These are phyloP conservation scores for Cordyceps tenuipes DNA, from an alignment of 2,329 filamentous ascomycete species.

Conservation along the genomic window DNA sequence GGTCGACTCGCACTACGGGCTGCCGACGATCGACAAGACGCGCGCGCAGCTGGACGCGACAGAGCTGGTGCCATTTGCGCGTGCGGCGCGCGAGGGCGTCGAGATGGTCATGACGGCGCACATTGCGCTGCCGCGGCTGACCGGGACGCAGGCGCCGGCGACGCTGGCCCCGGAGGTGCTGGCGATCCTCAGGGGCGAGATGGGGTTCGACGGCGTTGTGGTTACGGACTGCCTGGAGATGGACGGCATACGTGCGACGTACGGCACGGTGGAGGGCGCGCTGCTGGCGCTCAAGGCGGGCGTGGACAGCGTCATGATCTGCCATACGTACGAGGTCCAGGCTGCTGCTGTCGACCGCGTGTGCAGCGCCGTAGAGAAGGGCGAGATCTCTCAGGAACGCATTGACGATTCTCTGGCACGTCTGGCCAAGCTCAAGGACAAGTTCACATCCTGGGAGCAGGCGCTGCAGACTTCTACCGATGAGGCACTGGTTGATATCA, in stretches of 20 bases:
- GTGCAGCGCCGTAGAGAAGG: slow-evolving; percentile 15
- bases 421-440: slow-evolving; percentile 15
- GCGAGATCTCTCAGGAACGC: slow-evolving; percentile 13
- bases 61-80: slow-evolving; percentile 19
- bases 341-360: slow-evolving; percentile 18
- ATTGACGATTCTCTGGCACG: slow-evolving; percentile 17
- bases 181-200: slow-evolving; percentile 17
- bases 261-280: slow-evolving; percentile 19
- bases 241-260: slow-evolving; percentile 19
- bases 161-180: slow-evolving; percentile 19
- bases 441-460: slow-evolving; percentile 18
- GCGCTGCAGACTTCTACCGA: slow-evolving; percentile 13
- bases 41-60: slow-evolving; percentile 16
- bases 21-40: slow-evolving; percentile 19
- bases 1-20: slow-evolving; percentile 21
- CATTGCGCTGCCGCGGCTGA: slow-evolving; percentile 19
- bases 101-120: slow-evolving; percentile 24
- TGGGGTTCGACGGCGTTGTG: slow-evolving; percentile 17
- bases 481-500: slow-evolving; percentile 13
- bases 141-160: slow-evolving; percentile 15
- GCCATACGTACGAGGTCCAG: slow-evolving; percentile 20
- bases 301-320: slow-evolving; percentile 22
- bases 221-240: slow-evolving; percentile 22
- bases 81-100: slow-evolving; percentile 16
- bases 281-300: slow-evolving; percentile 20